Conservation (phyloP, 164 flowering plant species). For the Santalum album region DNA sequence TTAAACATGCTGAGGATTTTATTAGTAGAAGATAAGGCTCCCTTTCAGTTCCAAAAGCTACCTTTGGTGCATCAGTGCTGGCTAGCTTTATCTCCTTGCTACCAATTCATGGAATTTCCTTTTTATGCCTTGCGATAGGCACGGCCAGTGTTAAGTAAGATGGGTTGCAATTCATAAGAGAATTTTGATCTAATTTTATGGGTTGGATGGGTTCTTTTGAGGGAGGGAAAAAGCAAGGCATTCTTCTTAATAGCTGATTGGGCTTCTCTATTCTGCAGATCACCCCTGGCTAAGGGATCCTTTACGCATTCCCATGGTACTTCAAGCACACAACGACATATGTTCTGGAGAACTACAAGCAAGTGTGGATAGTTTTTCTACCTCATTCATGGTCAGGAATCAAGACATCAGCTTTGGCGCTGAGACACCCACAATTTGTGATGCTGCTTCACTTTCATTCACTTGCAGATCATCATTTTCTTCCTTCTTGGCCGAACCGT, state of each 20-base stretch:
- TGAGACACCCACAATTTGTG: constrained; percentile 25
- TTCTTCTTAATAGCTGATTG: not conserved
- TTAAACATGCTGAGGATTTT: no score
- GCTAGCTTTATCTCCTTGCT: no score
- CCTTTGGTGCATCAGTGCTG: no score
- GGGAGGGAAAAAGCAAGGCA: no score
- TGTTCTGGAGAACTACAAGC: constrained; percentile 14
- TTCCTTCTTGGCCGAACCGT: constrained; percentile 32
- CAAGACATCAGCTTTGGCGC: constrained; percentile 49
- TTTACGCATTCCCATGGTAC: constrained; percentile 12
- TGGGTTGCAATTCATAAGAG: no score
- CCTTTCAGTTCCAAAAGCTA: no score
- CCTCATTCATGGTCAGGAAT: constrained; percentile 28
- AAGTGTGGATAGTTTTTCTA: constrained; percentile 24
- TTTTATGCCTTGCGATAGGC: no score
- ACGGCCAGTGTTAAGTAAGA: no score
- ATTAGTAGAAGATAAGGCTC: no score
- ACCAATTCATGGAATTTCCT: no score
- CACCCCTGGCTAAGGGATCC: constrained; percentile 51
- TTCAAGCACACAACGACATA: not conserved
- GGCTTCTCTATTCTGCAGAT: constrained; percentile 25
- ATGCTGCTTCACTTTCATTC: constrained; percentile 41
- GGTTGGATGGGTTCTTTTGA: no score
- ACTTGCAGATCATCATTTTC: constrained; percentile 78
- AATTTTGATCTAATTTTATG: no score